phyloP scores from a whole-genome alignment of 2,329 filamentous ascomycete species.

The Aphanoascus verrucosus region DNA sequence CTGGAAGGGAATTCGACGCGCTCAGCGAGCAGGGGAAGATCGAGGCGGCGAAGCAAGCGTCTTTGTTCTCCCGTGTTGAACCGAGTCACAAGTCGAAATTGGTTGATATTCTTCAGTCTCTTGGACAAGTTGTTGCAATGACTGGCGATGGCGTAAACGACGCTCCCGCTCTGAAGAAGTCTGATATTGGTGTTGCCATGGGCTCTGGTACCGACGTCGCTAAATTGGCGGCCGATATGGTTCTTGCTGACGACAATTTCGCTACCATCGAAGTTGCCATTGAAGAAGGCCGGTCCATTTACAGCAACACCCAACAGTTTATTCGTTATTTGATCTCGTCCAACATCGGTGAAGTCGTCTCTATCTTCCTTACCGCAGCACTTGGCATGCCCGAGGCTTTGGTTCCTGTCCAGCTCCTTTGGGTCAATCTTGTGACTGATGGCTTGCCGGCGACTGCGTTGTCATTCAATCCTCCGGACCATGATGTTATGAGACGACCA shows the following conservation, averaged over 20 bases:
- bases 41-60: constrained; percentile 72
- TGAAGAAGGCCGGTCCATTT: constrained; percentile 94
- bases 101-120: constrained; percentile 86
- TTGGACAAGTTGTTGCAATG: constrained; percentile 95
- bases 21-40: constrained; percentile 69
- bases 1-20: constrained; percentile 86
- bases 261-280: constrained; percentile 93
- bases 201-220: constrained; percentile 95
- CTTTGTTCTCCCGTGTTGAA: constrained; percentile 91
- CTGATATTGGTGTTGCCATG: constrained; percentile 98
- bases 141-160: constrained; percentile 98
- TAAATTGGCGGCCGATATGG: constrained; percentile 95
- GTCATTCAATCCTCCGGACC: constrained; percentile 96
- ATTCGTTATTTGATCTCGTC: constrained; percentile 98
- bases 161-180: constrained; percentile 93
- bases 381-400: constrained; percentile 95
- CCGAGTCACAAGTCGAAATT: constrained; percentile 95
- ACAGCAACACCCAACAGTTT: constrained; percentile 99
- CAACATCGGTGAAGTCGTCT: constrained; percentile 98
- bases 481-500: constrained; percentile 90
- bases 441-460: constrained; percentile 91
- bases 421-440: constrained; percentile 97
- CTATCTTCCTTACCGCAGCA: constrained; percentile 94
- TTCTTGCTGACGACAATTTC: constrained; percentile 96
- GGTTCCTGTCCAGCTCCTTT: constrained; percentile 92